These are phyloP conservation scores for Syzygium grande DNA, from an alignment of 345 rosid genomes.

Conservation along the genomic window DNA sequence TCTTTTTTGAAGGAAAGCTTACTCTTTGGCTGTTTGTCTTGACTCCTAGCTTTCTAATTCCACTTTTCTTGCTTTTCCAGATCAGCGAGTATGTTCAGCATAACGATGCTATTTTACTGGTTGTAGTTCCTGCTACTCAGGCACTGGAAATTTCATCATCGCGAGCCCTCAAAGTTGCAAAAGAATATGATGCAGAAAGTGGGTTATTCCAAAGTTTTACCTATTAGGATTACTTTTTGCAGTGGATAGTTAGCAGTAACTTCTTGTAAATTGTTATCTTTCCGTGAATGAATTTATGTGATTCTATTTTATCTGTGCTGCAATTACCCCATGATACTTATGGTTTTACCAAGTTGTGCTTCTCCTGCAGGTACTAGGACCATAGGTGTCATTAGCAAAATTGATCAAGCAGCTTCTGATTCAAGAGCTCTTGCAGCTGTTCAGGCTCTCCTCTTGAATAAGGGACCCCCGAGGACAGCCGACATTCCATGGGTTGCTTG, in stretches of 20 bases:
- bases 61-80: conserved; percentile 14
- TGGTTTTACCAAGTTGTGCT: not conserved
- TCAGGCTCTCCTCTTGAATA: conserved; percentile 61
- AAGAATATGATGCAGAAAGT: conserved; percentile 89
- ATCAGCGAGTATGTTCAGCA: conserved; percentile 71
- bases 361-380: conserved; percentile 78
- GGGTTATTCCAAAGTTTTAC: conserved; percentile 9
- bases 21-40: not conserved
- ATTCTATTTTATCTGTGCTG: not conserved
- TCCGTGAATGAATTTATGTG: not conserved
- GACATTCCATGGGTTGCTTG: conserved; percentile 70
- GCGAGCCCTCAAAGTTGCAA: conserved; percentile 77
- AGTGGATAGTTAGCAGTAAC: not conserved
- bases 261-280: not conserved
- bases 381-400: conserved; percentile 85
- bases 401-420: conserved; percentile 81
- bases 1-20: not conserved
- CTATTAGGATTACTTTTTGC: not conserved
- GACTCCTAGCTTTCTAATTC: not conserved
- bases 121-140: conserved; percentile 82
- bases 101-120: conserved; percentile 88
- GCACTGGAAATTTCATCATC: conserved; percentile 87
- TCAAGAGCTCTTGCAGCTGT: conserved; percentile 60
- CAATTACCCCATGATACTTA: not conserved
- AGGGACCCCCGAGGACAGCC: conserved; percentile 68